These are phyloP conservation scores for Salix udensis DNA, from an alignment of 345 rosid genomes.

Conservation along the genomic window DNA sequence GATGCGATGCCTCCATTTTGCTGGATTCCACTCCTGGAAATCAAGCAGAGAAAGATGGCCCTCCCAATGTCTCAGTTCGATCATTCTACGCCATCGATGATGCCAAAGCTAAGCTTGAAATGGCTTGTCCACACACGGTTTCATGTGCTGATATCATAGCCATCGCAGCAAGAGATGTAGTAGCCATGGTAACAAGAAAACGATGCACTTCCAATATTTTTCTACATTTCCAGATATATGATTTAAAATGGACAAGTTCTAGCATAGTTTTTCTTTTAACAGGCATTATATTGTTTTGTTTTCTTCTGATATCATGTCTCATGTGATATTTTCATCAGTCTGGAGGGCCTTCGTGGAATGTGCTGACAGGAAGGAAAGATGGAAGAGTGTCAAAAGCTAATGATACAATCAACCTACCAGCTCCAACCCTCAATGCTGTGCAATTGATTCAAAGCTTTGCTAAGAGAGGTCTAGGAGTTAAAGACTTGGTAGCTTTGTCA, in stretches of 20 bases:
- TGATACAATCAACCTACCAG: slow-evolving; percentile 63
- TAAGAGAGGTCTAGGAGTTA: slow-evolving; percentile 53
- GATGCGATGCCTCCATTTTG: slow-evolving; percentile 79
- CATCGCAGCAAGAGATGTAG: slow-evolving; percentile 79
- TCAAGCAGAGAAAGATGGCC: slow-evolving; percentile 86
- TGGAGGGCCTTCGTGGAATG: slow-evolving; percentile 72
- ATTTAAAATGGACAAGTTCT: too few relatives aligned
- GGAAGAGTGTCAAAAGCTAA: slow-evolving; percentile 62
- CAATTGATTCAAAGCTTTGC: slow-evolving; percentile 72
- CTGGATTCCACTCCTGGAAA: slow-evolving; percentile 54
- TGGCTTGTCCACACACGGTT: slow-evolving; percentile 56
- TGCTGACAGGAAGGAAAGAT: slow-evolving; percentile 74
- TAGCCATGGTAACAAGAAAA: slow-evolving; percentile 42
- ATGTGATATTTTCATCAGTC: slow-evolving; percentile 31
- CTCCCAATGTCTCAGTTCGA: slow-evolving; percentile 67
- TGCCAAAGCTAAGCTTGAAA: slow-evolving; percentile 66
- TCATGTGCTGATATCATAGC: slow-evolving; percentile 74
- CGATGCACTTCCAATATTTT: not conserved
- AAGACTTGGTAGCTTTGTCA: slow-evolving; percentile 78
- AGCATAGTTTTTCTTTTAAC: not conserved
- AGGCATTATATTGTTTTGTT: not conserved
- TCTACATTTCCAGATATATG: not conserved
- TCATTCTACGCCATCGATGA: slow-evolving; percentile 77
- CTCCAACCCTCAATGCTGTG: slow-evolving; percentile 61
- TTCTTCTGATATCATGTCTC: not conserved